Evolutionary conservation across 768 basidiomycete genomes (phyloP), one percentile per base, ranked within the genome.

Genomic region (Royoungia palumana): DNA sequence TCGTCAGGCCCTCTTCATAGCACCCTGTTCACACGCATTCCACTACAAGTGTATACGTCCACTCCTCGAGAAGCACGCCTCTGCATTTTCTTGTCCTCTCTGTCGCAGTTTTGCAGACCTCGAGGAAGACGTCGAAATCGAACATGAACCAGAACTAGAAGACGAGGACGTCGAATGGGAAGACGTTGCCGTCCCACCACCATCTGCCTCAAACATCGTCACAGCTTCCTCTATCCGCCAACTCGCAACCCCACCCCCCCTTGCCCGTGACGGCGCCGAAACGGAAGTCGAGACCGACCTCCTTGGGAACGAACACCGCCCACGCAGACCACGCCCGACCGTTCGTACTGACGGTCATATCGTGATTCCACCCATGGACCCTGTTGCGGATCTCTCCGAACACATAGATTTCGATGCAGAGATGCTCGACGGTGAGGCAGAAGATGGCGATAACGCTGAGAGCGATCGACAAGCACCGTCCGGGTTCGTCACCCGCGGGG

Each of bases 31-130:
- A 1, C 95, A 99, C 67, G 85, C 93, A 0, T 92, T 90, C 75
- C 91, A 94, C 72, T 93, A 90, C 80, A 98, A 97, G 69, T 97
- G 95, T 67, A 94, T 99, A 51, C 81, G 93, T 1, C 95, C 94
- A 2, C 76, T 98, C 11, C 77, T 97, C 36, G 80, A 89, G 56
- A 70, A 79, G n/a, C 92, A 97, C 68, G 83, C 94, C 58, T 91
- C 94, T 0, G 88, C 89, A 6, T 99, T 98, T 72, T 89, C 83
- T 13, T 99, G 95, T 61, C 95, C 95, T 0, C 79, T 99, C 7
- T 99, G 95, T 67, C 78, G 95, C 35, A 94, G 93, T 0, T 99
- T 87, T 60, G 94, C 94, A 13, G 87, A 98, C 65, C 80, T 99
- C 16, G 94, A 98, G 41, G 93, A 92, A 48, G 95, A 97, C 62